A percentile compares a stretch with the other conserved stretches of the same genome.
phyloP scores from a whole-genome alignment of 345 rosid genomes.

The Gossypium australe region DNA sequence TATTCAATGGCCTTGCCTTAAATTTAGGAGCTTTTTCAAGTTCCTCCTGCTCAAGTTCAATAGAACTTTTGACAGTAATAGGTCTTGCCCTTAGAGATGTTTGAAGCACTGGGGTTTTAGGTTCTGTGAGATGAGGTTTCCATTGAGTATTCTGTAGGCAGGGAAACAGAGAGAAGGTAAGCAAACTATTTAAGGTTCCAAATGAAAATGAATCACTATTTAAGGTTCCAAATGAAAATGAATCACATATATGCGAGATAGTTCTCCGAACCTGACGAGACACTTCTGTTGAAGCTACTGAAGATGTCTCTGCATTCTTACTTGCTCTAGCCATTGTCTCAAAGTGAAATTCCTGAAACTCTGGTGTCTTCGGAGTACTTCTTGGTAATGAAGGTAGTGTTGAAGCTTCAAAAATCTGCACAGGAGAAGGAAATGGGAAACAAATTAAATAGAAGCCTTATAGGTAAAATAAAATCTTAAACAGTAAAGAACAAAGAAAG shows the following conservation, averaged over 20 bases:
- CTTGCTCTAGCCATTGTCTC: constrained; percentile 76
- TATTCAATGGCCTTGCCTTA: constrained; percentile 92
- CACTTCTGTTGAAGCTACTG: constrained; percentile 67
- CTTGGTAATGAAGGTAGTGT: constrained; percentile 51
- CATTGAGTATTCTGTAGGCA: constrained; percentile 42
- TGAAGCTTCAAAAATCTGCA: constrained; percentile 75
- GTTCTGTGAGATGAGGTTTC: constrained; percentile 71
- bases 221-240: not conserved
- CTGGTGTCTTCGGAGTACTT: constrained; percentile 73
- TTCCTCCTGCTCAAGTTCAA: constrained; percentile 82
- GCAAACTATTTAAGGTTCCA: not conserved
- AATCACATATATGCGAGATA: not conserved
- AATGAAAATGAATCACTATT: not conserved
- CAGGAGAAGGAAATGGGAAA: not conserved
- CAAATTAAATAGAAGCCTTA: not conserved
- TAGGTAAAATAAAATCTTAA: not conserved
- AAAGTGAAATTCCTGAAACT: constrained; percentile 89
- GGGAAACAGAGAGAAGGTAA: not conserved
- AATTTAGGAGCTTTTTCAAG: constrained; percentile 87
- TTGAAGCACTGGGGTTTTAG: constrained; percentile 73
- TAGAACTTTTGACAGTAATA: constrained; percentile 60
- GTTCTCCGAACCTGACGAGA: constrained; percentile 53
- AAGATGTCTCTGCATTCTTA: constrained; percentile 76
- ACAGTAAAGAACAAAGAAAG: not conserved
- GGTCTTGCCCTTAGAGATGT: constrained; percentile 93